Evolutionary conservation across 108 stramenopile genomes (phyloP).

Genomic region (Aurantiochytrium sp.): DNA sequence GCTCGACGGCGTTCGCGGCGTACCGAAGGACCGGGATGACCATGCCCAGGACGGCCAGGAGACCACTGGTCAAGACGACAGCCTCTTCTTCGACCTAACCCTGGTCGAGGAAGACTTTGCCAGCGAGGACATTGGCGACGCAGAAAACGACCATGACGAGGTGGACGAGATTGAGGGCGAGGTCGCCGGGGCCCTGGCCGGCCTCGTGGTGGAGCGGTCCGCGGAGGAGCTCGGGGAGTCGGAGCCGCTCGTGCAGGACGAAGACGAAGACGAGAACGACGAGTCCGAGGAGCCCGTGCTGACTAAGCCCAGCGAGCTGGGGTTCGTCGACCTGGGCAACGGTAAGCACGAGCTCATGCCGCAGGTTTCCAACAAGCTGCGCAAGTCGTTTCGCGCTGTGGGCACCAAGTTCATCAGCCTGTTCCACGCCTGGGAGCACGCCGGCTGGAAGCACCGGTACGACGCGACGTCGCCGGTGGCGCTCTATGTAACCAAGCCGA

Average conservation of each 20-base stretch:
- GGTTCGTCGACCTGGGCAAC: background rate
- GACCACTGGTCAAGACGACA: no score
- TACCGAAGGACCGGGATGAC: background rate
- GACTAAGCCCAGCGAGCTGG: background rate
- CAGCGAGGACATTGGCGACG: no score
- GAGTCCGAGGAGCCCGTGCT: background rate
- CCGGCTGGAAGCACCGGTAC: slow-evolving; percentile 21
- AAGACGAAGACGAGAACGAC: background rate
- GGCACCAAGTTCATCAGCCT: slow-evolving; percentile 4
- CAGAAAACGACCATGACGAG: background rate
- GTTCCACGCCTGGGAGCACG: slow-evolving; percentile 1
- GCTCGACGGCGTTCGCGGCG: background rate
- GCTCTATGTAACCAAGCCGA: slow-evolving; percentile 15
- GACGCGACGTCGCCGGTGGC: background rate
- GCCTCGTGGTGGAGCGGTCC: background rate
- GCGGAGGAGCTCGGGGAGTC: background rate
- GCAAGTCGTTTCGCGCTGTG: background rate
- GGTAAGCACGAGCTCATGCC: background rate
- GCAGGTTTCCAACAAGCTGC: background rate
- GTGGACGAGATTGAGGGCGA: background rate
- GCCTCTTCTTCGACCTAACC: no score
- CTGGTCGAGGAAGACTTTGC: no score
- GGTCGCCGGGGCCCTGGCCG: background rate
- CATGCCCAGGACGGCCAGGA: background rate
- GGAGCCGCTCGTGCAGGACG: background rate